Evolutionary conservation across 495 filamentous ascomycete species (phyloP).

Genomic region (Neurospora sp.): DNA sequence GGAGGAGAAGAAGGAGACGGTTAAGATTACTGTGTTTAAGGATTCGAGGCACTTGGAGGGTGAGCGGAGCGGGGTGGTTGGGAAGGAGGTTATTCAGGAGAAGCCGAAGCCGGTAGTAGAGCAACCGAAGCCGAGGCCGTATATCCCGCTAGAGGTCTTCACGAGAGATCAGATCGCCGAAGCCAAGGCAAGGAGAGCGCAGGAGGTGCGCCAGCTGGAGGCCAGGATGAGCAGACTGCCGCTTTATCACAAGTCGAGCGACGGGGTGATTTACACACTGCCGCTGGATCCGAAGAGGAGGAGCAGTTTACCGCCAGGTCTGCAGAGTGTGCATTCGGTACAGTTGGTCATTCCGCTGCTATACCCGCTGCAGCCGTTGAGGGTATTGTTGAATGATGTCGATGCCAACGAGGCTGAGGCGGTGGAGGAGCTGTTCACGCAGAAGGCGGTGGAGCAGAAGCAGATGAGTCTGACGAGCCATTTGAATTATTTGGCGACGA

Average conservation of each 20-base stretch:
- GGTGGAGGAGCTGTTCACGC: slow-evolving; percentile 55
- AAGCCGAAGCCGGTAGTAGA: slow-evolving; percentile 21
- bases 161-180: slow-evolving; percentile 46
- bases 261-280: slow-evolving; percentile 61
- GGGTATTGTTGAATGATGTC: slow-evolving; percentile 55
- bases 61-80: background rate
- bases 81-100: slow-evolving; percentile 17
- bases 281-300: slow-evolving; percentile 60
- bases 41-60: slow-evolving; percentile 32
- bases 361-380: slow-evolving; percentile 63
- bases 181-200: slow-evolving; percentile 53
- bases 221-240: slow-evolving; percentile 62
- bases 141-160: slow-evolving; percentile 34
- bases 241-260: slow-evolving; percentile 57
- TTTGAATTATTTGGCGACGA: slow-evolving; percentile 67
- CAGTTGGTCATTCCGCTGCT: slow-evolving; percentile 60
- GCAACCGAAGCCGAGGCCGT: slow-evolving; percentile 21
- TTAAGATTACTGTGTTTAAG: slow-evolving; percentile 67
- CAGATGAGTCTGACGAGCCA: slow-evolving; percentile 61
- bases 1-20: slow-evolving; percentile 61
- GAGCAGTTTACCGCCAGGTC: slow-evolving; percentile 47
- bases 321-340: slow-evolving; percentile 54
- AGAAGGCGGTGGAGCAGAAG: slow-evolving; percentile 44
- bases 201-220: slow-evolving; percentile 66
- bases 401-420: slow-evolving; percentile 47